Base-by-base conservation (phyloP, 345 rosid genomes). In the Aethionema arabicum region DNA sequence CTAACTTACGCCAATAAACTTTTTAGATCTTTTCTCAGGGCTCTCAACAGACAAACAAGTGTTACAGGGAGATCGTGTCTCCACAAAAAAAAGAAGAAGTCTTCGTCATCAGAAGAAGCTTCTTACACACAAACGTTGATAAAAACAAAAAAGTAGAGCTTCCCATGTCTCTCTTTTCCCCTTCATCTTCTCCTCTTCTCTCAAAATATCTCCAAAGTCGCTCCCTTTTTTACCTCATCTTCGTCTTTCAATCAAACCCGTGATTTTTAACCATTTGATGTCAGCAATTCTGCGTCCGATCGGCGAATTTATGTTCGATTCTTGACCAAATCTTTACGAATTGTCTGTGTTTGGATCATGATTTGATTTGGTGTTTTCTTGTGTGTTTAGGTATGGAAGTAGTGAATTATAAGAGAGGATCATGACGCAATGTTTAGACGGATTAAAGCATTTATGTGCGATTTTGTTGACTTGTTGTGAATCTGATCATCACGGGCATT, bases 381-480 rank as follows among this genome's bases (percentile, higher is more conserved):
- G 63, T 62, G 63, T 14, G n/a, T n/a, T n/a, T 70, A 86, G 88
- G 86, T 57, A 88, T 85, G 93, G 88, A 77, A 71, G 55, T 69
- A 74, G 78, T 75, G 77, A 78, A 63, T 59, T 50, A 56, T 61
- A 47, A 67, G 71, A 71, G 79, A 75, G 27, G 59, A 70, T 60
- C 84, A 88, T 84, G 88, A 75, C 78, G 87, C 80, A 75, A 76
- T 88, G 90, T 77, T 51, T 88, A 68, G 85, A 77, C 58, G 73
- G 78, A 72, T 15, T 88, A 37, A 76, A 74, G 76, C 77, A 65
- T 66, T 76, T 79, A 47, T 70, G 71, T 80, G 47, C 68, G 60
- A 29, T 79, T 66, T 53, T 83, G 15, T 57, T 72, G 56, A 66
- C 67, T 73, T 86, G 85, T 74, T 89, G 87, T 63, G 83, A 83